Evolutionary conservation across 2,329 filamentous ascomycete genomes (phyloP), one percentile per base, ranked within the genome.

Genomic region (Daldinia sp.): DNA sequence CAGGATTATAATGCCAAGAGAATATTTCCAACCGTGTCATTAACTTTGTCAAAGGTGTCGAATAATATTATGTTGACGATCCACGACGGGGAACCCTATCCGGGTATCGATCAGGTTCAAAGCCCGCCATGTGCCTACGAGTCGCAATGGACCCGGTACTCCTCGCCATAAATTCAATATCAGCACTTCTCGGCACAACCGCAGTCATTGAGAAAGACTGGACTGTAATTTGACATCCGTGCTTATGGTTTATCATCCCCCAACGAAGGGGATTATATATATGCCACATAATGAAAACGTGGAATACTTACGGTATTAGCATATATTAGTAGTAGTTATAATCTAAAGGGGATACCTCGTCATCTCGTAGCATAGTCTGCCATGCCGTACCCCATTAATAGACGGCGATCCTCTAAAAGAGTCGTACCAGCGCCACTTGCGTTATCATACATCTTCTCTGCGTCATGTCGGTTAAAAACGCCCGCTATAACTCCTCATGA

Each of bases 191-290:
- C 93, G 94, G 94, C 94, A 93, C 94, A 96, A 94, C 89, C 88
- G 86, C 89, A 94, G 93, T 91, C 93, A 97, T 90, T 82, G 80
- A 76, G 81, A 80, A 81, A 81, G 90, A 90, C 90, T 88, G 88
- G 86, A 92, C 95, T 96, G 94, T 90, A 98, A 97, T 97, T 97
- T 97, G 94, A 98, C 94, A 97, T 97, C 93, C 92, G 93, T 97
- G 94, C 94, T 95, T 83, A 94, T 95, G 83, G 73, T 60, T 66
- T 69, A 35, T 20, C 48, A 60, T 33, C 15, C 28, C 44, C 6
- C 6, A 7, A 46, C 13, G 7, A 7, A 35, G 54, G 18, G n/a
- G 26, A 20, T 4, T 57, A 20, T 60, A 56, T 41, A 39, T 61
- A 37, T 23, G 51, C 54, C 59, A 15, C 4, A 57, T 6, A 46